Evolutionary conservation across 2,329 filamentous ascomycete genomes (phyloP).

Genomic region (Waltergamsia citrina): DNA sequence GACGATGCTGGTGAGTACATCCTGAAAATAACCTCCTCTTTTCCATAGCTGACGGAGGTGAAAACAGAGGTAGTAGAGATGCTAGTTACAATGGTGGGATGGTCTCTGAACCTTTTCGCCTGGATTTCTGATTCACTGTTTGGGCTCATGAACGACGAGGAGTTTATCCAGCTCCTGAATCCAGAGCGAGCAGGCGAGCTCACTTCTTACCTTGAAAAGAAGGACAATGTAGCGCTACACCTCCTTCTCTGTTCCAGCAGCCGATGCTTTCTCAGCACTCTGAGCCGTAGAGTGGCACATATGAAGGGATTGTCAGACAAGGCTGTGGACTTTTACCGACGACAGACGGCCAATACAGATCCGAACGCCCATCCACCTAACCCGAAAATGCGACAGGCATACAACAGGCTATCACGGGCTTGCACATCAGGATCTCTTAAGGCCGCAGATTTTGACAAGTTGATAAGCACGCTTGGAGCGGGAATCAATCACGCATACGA

Average conservation of each 20-base stretch:
- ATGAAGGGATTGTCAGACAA: slow-evolving; percentile 39
- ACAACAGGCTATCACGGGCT: slow-evolving; percentile 42
- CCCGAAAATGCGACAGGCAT: slow-evolving; percentile 45
- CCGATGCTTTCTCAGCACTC: slow-evolving; percentile 60
- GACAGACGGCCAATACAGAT: slow-evolving; percentile 28
- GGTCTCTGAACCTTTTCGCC: slow-evolving; percentile 63
- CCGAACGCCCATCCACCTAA: slow-evolving; percentile 28
- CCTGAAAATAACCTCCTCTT: slow-evolving; percentile 7
- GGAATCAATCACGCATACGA: slow-evolving; percentile 44
- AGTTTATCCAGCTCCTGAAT: slow-evolving; percentile 40
- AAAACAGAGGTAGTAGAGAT: slow-evolving; percentile 58
- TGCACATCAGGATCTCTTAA: slow-evolving; percentile 43
- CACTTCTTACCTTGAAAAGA: slow-evolving; percentile 38
- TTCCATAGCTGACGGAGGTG: too few species aligned
- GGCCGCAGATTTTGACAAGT: slow-evolving; percentile 51
- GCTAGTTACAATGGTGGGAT: slow-evolving; percentile 66
- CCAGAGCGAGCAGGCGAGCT: slow-evolving; percentile 38
- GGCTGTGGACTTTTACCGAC: slow-evolving; percentile 42
- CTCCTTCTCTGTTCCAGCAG: slow-evolving; percentile 65
- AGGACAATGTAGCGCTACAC: slow-evolving; percentile 50
- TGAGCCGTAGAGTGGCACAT: slow-evolving; percentile 54
- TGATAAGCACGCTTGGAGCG: slow-evolving; percentile 39
- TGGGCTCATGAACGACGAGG: slow-evolving; percentile 39
- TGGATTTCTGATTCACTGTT: slow-evolving; percentile 54
- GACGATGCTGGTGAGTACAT: slow-evolving; percentile 47